These are phyloP conservation scores for Nemania sp. DNA, from an alignment of 2,329 filamentous ascomycete species.

Conservation along the genomic window DNA sequence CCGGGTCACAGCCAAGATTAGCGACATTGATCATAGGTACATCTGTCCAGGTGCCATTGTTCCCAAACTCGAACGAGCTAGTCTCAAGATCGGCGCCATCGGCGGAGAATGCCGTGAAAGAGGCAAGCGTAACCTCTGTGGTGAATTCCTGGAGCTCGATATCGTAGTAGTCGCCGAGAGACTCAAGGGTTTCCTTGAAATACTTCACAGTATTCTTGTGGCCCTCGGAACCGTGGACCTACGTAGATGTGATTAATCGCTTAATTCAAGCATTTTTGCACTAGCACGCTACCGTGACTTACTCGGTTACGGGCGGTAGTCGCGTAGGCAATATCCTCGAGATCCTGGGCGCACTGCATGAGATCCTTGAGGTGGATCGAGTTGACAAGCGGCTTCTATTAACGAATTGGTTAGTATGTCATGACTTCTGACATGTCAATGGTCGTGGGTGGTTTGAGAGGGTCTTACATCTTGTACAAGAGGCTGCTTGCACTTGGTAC, in stretches of 20 bases:
- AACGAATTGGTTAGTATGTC: constrained; percentile 33
- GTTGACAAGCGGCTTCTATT: constrained; percentile 45
- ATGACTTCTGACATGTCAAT: not conserved
- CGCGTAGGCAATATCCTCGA: constrained; percentile 51
- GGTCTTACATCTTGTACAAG: constrained; percentile 45
- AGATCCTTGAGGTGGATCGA: constrained; percentile 47
- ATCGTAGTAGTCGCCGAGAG: constrained; percentile 51
- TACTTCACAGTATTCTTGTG: constrained; percentile 53
- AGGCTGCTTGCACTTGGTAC: constrained; percentile 31
- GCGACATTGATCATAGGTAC: constrained; percentile 58
- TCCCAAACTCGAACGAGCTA: constrained; percentile 56
- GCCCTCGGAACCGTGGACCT: constrained; percentile 52
- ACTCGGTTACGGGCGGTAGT: constrained; percentile 49
- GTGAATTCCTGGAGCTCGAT: constrained; percentile 50
- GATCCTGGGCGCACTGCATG: constrained; percentile 47
- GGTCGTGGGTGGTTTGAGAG: no score
- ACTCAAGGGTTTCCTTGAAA: constrained; percentile 51
- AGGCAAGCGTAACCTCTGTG: constrained; percentile 45
- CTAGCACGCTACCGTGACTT: constrained; percentile 32
- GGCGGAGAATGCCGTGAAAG: constrained; percentile 39
- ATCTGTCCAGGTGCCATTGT: constrained; percentile 53
- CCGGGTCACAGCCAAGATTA: constrained; percentile 62
- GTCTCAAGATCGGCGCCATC: constrained; percentile 43
- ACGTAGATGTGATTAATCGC: not conserved
- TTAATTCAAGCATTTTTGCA: not conserved